Percentiles rank a stretch among this genome's conserved stretches.
Evolutionary conservation across 768 basidiomycete species (phyloP).

Genomic region (Mycena kentingensis): DNA sequence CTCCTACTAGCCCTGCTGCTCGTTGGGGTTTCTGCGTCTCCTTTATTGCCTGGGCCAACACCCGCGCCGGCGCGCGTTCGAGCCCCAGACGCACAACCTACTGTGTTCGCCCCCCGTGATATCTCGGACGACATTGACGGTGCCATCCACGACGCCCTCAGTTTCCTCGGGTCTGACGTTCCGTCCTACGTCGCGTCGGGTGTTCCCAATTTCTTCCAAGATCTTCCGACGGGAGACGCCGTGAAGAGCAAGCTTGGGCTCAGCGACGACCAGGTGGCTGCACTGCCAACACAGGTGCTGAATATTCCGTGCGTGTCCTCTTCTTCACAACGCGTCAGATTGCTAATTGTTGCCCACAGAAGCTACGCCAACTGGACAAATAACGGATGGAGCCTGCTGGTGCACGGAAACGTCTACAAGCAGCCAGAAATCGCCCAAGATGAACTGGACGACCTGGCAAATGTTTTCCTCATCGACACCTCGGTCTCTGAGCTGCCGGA

Average conservation of each 20-base stretch:
- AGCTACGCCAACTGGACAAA: constrained; percentile 15
- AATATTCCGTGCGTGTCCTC: constrained; percentile 23
- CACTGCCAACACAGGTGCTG: constrained; percentile 13
- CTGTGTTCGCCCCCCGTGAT: constrained; percentile 9
- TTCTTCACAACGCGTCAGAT: constrained; percentile 7
- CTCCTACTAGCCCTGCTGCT: constrained; percentile 5
- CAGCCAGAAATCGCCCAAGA: constrained; percentile 15
- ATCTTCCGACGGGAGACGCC: constrained; percentile 16
- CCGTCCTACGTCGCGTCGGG: constrained; percentile 18
- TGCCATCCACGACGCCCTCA: constrained; percentile 7
- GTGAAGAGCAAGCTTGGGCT: constrained; percentile 12
- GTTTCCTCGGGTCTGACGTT: constrained; percentile 14
- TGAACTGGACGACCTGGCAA: constrained; percentile 13
- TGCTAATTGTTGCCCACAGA: background rate
- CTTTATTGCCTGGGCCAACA: constrained; percentile 9
- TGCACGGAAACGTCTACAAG: constrained; percentile 18
- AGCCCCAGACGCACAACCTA: constrained; percentile 1
- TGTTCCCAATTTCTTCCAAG: constrained; percentile 18
- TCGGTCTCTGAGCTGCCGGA: constrained; percentile 8
- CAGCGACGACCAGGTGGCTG: constrained; percentile 7
- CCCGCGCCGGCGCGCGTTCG: background rate
- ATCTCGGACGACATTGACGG: constrained; percentile 5
- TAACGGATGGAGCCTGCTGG: constrained; percentile 12
- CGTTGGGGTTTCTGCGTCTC: constrained; percentile 1
- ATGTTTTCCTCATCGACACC: constrained; percentile 16